Evolutionary conservation across 2,329 filamentous ascomycete species (phyloP).

Genomic region (Lecanicillium sp.): DNA sequence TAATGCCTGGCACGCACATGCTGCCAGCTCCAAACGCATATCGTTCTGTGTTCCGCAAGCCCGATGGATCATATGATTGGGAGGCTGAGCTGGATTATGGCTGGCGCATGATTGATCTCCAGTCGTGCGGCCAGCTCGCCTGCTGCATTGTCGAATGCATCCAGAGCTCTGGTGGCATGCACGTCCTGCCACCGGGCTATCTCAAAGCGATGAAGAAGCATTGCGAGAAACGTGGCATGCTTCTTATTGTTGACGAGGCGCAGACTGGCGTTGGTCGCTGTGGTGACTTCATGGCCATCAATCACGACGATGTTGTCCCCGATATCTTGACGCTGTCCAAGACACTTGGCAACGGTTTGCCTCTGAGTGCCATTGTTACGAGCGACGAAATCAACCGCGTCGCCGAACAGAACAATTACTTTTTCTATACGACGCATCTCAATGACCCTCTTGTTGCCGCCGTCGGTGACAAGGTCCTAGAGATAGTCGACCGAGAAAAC

Average conservation of each 20-base stretch:
- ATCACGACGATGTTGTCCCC: constrained; percentile 44
- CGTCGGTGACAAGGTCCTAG: constrained; percentile 52
- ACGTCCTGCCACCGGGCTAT: constrained; percentile 50
- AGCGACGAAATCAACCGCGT: constrained; percentile 41
- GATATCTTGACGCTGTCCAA: constrained; percentile 54
- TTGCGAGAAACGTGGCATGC: constrained; percentile 48
- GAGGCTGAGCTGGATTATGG: constrained; percentile 51
- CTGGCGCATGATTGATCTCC: constrained; percentile 51
- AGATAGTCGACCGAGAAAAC: constrained; percentile 49
- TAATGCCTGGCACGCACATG: constrained; percentile 48
- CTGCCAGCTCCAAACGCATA: constrained; percentile 54
- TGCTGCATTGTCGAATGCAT: constrained; percentile 58
- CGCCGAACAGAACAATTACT: constrained; percentile 38
- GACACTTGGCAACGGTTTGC: constrained; percentile 52
- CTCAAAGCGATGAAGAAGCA: constrained; percentile 45
- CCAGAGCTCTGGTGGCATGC: constrained; percentile 50
- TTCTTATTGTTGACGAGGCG: constrained; percentile 54
- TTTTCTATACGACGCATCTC: constrained; percentile 54
- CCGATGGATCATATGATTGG: constrained; percentile 54
- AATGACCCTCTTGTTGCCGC: constrained; percentile 54
- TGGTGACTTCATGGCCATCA: constrained; percentile 51
- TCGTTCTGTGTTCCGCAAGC: constrained; percentile 48
- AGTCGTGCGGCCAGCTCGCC: constrained; percentile 52
- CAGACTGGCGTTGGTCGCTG: constrained; percentile 51
- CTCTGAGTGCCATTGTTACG: constrained; percentile 49